Evolutionary conservation across 345 rosid species (phyloP), one percentile per base, ranked within the genome.

Genomic region (Triadica sebifera): DNA sequence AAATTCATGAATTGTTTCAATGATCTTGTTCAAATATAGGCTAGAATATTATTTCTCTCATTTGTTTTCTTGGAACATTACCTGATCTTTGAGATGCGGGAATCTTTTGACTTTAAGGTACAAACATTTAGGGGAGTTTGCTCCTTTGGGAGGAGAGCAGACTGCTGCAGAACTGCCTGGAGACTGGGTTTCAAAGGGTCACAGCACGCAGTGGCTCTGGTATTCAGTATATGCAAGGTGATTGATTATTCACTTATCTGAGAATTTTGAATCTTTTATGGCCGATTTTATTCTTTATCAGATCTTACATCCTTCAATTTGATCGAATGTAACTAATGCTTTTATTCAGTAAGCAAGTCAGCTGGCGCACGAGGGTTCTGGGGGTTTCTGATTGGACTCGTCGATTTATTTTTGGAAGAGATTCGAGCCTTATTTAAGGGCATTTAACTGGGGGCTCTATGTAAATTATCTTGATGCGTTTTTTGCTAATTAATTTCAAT

Each of bases 71-170:
- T 69, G 39, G 29, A 20, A 55, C 61, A 15, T 0, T 17, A 24
- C 12, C 74, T 57, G 63, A 53, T 47, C 20, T 52, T 49, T 49
- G 47, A 41, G 12, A 52, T 73, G 64, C 57, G 11, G 71, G 41
- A 69, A 37, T 46, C 56, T 17, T 51, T 17, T 24, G 25, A 50
- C 10, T 73, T 61, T 46, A 25, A 95, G 99, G 86, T 95, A 93
- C 87, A 95, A 91, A 82, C 99, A 95, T 80, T 83, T 93, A 16
- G 99, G 99, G 71, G 87, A 89, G 74, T 95, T 95, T 79, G 99
- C 99, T 73, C 98, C 99, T 12, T 59, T 95, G 81, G 99, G 99
- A 82, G 99, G 99, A 63, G 99, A 95, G 85, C 97, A 95, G 85
- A 85, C 98, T 50, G 99, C 97, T 29, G 98, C 97, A 0, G 99